Base-by-base conservation (phyloP, 2,329 filamentous ascomycete genomes). In the Xylariaceae sp. region DNA sequence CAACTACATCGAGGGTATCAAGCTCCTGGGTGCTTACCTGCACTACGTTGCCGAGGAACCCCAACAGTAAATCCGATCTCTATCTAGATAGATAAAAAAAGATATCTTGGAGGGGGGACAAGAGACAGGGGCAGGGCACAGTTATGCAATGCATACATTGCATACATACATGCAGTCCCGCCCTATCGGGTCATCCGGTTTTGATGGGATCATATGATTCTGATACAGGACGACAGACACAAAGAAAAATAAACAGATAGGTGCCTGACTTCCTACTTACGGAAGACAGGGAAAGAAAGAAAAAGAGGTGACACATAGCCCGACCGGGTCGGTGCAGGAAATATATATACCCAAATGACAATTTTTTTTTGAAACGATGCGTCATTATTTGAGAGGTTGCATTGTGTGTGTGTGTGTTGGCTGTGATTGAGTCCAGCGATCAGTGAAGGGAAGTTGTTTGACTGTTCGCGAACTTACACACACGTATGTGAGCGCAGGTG, bases 1-100 rank as follows among this genome's bases (percentile, higher is more conserved):
- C 72, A 99, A 99, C 78, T 99, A 99, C 75, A 96, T 99, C 71
- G 92, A 99, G 80, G 94, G 94, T 53, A 97, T 90, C 69, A 99
- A 99, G 84, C 78, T 99, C 64, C 77, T 99, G 59, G 94, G 94
- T 52, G 90, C 93, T 2, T 99, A 99, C 74, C 78, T 99, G 72
- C 93, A 97, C 78, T 97, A 97, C 69, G 92, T 96, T 65, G 92
- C 92, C 1, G 90, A 93, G 73, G 94, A 99, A 82, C 86, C 90
- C 34, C 63, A 67, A 61, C 17, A 37, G 30, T 71, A 63, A 61
- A 30, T 5, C 23, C 23, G 23, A 30, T 30, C 3, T 30, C 23
- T 30, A 30, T 30, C 23, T 30, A 30, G 23, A 30, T 30, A 30
- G 23, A 30, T 30, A 30, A 30, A 41, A 11, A 41, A 41, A 39